These are phyloP conservation scores for Arthrobotrys sinensis DNA, from an alignment of 2,329 filamentous ascomycete species.

Conservation along the genomic window DNA sequence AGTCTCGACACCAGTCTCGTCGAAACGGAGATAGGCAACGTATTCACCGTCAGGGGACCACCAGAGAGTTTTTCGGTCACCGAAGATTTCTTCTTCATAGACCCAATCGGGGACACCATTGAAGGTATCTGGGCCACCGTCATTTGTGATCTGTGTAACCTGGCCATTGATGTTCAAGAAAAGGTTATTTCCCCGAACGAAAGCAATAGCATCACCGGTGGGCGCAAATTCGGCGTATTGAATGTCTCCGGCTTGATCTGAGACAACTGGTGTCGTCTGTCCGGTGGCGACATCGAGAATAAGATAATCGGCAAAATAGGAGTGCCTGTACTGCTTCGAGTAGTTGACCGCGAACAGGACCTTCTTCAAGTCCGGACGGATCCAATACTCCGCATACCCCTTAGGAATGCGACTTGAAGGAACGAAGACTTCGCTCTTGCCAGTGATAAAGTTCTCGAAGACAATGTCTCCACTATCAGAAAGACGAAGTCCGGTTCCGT, in stretches of 20 bases:
- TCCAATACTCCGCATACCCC: slow-evolving; percentile 74
- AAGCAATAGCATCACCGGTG: slow-evolving; percentile 74
- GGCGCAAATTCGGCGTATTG: slow-evolving; percentile 78
- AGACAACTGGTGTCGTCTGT: slow-evolving; percentile 72
- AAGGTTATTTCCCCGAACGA: slow-evolving; percentile 78
- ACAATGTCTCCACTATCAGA: slow-evolving; percentile 69
- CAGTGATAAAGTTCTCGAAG: slow-evolving; percentile 76
- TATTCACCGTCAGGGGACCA: slow-evolving; percentile 73
- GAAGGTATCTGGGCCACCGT: slow-evolving; percentile 76
- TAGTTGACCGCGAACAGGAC: slow-evolving; percentile 77
- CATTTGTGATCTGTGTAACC: slow-evolving; percentile 73
- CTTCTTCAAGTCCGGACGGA: slow-evolving; percentile 74
- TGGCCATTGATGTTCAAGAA: slow-evolving; percentile 74
- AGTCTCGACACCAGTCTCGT: slow-evolving; percentile 78
- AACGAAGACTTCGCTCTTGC: slow-evolving; percentile 74
- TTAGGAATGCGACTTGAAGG: slow-evolving; percentile 72
- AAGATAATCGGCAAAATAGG: slow-evolving; percentile 78
- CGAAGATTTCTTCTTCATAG: slow-evolving; percentile 75
- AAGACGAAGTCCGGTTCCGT: slow-evolving; percentile 73
- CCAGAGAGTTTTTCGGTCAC: slow-evolving; percentile 72
- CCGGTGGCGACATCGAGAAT: slow-evolving; percentile 76
- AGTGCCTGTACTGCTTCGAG: slow-evolving; percentile 79
- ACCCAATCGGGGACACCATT: slow-evolving; percentile 78
- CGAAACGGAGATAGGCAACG: slow-evolving; percentile 73
- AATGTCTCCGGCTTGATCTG: slow-evolving; percentile 76